Conservation (phyloP, 179 eudicot species). For the Beta corolliflora region DNA sequence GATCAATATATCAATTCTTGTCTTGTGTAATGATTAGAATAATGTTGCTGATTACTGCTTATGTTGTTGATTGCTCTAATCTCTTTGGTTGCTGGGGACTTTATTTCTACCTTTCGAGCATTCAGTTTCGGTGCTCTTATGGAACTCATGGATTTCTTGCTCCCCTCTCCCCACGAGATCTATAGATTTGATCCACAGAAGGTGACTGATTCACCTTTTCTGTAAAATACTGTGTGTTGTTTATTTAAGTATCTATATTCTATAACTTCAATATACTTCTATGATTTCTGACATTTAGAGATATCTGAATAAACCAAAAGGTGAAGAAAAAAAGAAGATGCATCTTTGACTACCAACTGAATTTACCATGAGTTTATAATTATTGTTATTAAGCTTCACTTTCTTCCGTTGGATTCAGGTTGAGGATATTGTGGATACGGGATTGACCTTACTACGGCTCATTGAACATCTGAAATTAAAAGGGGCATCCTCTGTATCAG, state of each 20-base stretch:
- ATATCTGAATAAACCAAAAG: not conserved
- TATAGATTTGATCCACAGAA: not conserved
- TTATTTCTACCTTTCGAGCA: not conserved
- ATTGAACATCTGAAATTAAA: slow-evolving; percentile 61
- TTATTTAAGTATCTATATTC: not conserved
- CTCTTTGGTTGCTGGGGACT: not conserved
- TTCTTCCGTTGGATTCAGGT: slow-evolving; percentile 44
- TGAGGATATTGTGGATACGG: slow-evolving; percentile 95
- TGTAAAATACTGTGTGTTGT: not conserved
- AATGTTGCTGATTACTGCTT: too few species aligned
- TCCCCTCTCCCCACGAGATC: not conserved
- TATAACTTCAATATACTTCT: not conserved
- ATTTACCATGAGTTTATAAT: not conserved
- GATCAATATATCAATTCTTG: too few species aligned
- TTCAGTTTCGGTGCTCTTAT: too few species aligned
- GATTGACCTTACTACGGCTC: slow-evolving; percentile 58
- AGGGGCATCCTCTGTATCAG: slow-evolving; percentile 81
- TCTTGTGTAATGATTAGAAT: too few species aligned
- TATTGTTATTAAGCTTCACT: not conserved
- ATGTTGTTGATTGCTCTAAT: too few species aligned
- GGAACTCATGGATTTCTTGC: not conserved
- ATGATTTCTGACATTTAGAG: not conserved
- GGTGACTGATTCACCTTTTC: not conserved
- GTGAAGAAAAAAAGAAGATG: not conserved
- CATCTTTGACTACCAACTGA: not conserved